These are phyloP conservation scores for Davidsoniella eucalypti DNA, from an alignment of 2,329 filamentous ascomycete genomes.

Conservation along the genomic window DNA sequence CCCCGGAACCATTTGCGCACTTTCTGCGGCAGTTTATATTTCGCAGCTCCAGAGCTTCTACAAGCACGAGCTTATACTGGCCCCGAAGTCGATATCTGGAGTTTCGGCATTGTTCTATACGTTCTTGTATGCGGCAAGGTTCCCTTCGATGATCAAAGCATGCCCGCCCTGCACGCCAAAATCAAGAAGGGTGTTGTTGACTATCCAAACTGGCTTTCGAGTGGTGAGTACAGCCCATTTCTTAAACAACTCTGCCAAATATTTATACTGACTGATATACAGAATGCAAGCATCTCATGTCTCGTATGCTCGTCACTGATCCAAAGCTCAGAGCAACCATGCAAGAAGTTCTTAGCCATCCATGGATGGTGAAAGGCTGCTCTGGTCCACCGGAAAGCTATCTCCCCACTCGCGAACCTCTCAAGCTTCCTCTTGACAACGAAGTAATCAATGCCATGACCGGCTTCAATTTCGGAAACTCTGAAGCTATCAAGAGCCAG, in stretches of 20 bases:
- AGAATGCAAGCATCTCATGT: slow-evolving; percentile 91
- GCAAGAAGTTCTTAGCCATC: slow-evolving; percentile 82
- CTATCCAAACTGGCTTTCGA: slow-evolving; percentile 83
- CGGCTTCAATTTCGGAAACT: slow-evolving; percentile 87
- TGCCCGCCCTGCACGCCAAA: slow-evolving; percentile 94
- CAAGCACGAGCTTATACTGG: slow-evolving; percentile 91
- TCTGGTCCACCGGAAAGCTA: slow-evolving; percentile 76
- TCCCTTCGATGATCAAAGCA: slow-evolving; percentile 96
- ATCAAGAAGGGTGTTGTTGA: slow-evolving; percentile 96
- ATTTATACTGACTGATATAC: slow-evolving; percentile 9
- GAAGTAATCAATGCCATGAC: slow-evolving; percentile 87
- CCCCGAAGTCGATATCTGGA: slow-evolving; percentile 96
- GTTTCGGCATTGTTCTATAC: slow-evolving; percentile 94
- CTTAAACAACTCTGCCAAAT: neutral
- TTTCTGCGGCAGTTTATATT: slow-evolving; percentile 94
- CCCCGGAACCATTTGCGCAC: slow-evolving; percentile 78
- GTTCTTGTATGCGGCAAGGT: slow-evolving; percentile 96
- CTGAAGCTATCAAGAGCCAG: slow-evolving; percentile 67
- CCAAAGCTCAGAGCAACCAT: slow-evolving; percentile 74
- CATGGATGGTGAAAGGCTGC: slow-evolving; percentile 92
- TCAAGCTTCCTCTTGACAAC: slow-evolving; percentile 69
- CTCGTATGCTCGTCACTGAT: slow-evolving; percentile 90
- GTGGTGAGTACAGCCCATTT: slow-evolving; percentile 44
- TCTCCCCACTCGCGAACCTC: slow-evolving; percentile 64
- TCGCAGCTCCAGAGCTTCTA: slow-evolving; percentile 85